These are phyloP conservation scores for Spongiforma sp. DNA, from an alignment of 1,284 basidiomycete genomes.

Conservation along the genomic window DNA sequence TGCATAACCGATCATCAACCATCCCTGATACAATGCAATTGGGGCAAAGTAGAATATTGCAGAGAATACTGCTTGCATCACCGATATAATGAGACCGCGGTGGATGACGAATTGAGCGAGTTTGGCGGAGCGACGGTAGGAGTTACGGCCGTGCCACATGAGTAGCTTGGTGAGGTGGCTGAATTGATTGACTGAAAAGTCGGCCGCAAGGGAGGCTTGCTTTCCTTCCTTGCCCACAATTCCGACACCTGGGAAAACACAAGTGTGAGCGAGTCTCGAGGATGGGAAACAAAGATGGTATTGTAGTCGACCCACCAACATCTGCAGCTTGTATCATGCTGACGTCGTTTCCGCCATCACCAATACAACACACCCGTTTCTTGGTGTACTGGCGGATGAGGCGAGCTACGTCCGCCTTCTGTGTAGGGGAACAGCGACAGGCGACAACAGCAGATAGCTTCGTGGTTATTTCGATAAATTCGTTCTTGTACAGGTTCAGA, in stretches of 20 bases:
- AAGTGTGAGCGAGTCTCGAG: slow-evolving; percentile 1
- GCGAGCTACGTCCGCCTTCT: slow-evolving; percentile 97
- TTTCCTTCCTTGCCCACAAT: slow-evolving; percentile 99
- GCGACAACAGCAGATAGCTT: slow-evolving; percentile 97
- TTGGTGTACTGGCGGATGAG: slow-evolving; percentile 90
- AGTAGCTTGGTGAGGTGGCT: slow-evolving; percentile 94
- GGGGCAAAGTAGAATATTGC: slow-evolving; percentile 99
- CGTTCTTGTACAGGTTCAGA: slow-evolving; percentile 86
- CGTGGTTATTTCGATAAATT: slow-evolving; percentile 96
- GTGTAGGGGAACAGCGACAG: slow-evolving; percentile 97
- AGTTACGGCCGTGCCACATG: slow-evolving; percentile 97
- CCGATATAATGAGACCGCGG: slow-evolving; percentile 95
- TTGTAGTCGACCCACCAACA: slow-evolving; percentile 67
- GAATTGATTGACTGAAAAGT: slow-evolving; percentile 98
- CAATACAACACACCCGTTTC: slow-evolving; percentile 98
- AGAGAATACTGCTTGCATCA: slow-evolving; percentile 98
- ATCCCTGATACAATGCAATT: slow-evolving; percentile 97
- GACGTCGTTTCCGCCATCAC: slow-evolving; percentile 95
- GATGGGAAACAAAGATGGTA: background rate
- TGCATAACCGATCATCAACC: slow-evolving; percentile 98
- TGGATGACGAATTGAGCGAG: slow-evolving; percentile 99
- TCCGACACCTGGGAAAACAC: slow-evolving; percentile 75
- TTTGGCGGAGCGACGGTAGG: slow-evolving; percentile 97
- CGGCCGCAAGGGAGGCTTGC: slow-evolving; percentile 97
- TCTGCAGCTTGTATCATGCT: slow-evolving; percentile 97